Evolutionary conservation across 2,329 filamentous ascomycete species (phyloP).

Genomic region (Pyrenophora teres): DNA sequence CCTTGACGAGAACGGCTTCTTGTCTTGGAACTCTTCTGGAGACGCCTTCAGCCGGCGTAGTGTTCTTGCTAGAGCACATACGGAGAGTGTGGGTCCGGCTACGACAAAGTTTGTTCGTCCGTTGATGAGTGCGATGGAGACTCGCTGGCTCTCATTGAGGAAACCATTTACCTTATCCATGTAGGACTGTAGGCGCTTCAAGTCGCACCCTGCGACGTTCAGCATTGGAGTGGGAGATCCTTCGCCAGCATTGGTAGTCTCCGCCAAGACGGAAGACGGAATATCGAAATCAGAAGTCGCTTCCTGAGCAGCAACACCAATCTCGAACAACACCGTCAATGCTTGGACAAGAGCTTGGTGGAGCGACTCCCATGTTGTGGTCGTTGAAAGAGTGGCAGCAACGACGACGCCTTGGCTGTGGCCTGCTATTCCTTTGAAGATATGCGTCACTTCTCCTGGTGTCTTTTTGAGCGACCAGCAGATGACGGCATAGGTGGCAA

Average conservation of each 20-base stretch:
- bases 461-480: constrained; percentile 28
- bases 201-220: constrained; percentile 21
- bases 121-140: constrained; percentile 38
- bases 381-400: constrained; percentile 43
- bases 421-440: constrained; percentile 37
- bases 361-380: constrained; percentile 43
- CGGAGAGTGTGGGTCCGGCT: constrained; percentile 33
- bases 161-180: neutral
- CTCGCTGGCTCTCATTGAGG: constrained; percentile 12
- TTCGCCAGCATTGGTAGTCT: constrained; percentile 12
- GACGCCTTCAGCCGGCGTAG: constrained; percentile 23
- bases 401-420: constrained; percentile 49
- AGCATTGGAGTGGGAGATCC: constrained; percentile 40
- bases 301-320: constrained; percentile 1
- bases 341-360: constrained; percentile 45
- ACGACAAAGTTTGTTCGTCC: constrained; percentile 36
- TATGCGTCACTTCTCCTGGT: constrained; percentile 38
- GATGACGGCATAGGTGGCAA: constrained; percentile 28
- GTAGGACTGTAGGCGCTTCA: neutral
- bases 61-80: neutral
- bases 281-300: neutral
- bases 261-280: neutral
- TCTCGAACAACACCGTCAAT: constrained; percentile 23
- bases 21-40: constrained; percentile 24
- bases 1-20: constrained; percentile 13